Percentiles rank a stretch among this genome's conserved stretches.
These are phyloP conservation scores for Fusarium fracticaudum DNA, from an alignment of 2,329 filamentous ascomycete genomes.

Conservation along the genomic window DNA sequence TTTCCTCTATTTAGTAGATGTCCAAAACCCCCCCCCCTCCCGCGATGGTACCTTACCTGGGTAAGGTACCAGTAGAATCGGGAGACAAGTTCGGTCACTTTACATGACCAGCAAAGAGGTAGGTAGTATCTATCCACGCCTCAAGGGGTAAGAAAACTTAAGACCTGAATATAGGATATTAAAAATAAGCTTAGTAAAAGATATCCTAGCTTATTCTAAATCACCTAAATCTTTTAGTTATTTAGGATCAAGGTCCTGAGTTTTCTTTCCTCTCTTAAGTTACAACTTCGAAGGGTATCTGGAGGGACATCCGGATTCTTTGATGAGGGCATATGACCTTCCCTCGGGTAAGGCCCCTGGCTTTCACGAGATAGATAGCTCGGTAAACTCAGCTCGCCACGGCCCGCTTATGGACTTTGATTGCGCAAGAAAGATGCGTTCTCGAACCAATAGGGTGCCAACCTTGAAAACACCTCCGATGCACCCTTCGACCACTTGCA, in stretches of 20 bases:
- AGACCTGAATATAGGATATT: too few relatives aligned
- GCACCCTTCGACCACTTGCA: constrained; percentile 14
- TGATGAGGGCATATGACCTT: not conserved
- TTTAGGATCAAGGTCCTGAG: too few relatives aligned
- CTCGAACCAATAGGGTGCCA: constrained; percentile 19
- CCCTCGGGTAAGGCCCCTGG: not conserved
- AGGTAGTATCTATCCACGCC: not conserved
- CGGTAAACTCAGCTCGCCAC: constrained; percentile 28
- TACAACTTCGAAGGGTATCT: not conserved
- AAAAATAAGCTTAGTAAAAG: too few relatives aligned
- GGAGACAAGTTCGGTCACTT: not conserved
- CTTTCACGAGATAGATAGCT: constrained; percentile 16
- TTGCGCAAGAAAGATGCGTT: not conserved
- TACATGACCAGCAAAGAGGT: not conserved
- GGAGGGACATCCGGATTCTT: not conserved
- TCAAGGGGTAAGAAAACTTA: not conserved
- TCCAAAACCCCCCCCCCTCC: too few relatives aligned
- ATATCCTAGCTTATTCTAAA: too few relatives aligned
- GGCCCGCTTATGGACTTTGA: constrained; percentile 27
- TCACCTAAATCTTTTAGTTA: too few relatives aligned
- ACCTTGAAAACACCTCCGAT: constrained; percentile 19
- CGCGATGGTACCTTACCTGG: too few relatives aligned
- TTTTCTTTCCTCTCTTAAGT: too few relatives aligned
- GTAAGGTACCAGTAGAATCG: not conserved
- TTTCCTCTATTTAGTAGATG: too few relatives aligned